Conservation (phyloP, 192 early-diverging fungal genomes). For the Powellomyces hirtus region DNA sequence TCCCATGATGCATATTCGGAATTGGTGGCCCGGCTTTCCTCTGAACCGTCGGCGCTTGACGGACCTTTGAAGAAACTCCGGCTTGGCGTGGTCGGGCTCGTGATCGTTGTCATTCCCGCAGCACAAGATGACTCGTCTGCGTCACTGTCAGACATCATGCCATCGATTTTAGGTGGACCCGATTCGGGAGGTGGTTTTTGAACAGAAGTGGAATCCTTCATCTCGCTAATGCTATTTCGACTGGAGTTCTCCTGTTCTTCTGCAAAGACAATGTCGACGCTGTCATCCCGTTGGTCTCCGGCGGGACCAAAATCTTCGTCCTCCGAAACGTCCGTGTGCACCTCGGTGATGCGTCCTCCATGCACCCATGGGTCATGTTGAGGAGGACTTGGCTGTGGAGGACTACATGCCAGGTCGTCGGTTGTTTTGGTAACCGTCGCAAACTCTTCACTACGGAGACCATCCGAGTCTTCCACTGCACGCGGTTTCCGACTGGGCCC, state of each 20-base stretch:
- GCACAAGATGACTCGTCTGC: no score
- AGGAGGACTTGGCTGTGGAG: neutral
- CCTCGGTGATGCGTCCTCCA: conserved; percentile 27
- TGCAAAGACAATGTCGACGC: conserved; percentile 24
- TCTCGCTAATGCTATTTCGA: no score
- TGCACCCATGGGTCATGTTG: neutral
- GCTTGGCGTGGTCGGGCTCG: neutral
- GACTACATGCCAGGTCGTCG: neutral
- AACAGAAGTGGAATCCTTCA: no score
- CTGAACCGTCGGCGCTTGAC: neutral
- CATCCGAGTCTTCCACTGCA: neutral
- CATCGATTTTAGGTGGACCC: no score
- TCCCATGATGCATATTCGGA: neutral
- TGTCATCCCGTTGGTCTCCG: neutral
- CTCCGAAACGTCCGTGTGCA: conserved; percentile 14
- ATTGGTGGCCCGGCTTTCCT: neutral
- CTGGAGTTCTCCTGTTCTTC: neutral
- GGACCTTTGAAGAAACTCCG: neutral
- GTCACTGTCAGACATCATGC: no score
- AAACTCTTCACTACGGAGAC: neutral
- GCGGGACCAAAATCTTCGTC: conserved; percentile 31
- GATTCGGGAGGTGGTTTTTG: no score
- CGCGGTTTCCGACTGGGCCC: neutral
- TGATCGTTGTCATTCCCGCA: no score
- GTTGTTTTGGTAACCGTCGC: neutral